Conservation (phyloP, 768 basidiomycete genomes). For the Boletus pseudo-olivaceus region DNA sequence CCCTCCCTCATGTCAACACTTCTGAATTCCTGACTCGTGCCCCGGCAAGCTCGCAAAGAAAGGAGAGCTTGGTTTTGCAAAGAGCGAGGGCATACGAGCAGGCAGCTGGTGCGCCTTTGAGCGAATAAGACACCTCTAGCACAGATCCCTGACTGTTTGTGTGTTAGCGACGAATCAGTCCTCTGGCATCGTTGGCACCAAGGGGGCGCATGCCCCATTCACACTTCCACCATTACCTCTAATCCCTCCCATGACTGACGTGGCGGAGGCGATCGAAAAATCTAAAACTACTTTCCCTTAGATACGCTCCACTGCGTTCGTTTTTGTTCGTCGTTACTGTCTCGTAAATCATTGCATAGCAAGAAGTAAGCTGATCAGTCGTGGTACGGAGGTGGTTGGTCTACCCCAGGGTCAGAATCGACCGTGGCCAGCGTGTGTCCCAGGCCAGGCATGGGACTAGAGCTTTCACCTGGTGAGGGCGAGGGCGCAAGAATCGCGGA, state of each 20-base stretch:
- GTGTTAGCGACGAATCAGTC: not conserved
- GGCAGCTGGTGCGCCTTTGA: conserved; percentile 14
- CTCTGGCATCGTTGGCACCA: not conserved
- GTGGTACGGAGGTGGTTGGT: conserved; percentile 21
- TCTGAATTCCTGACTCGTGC: conserved; percentile 10
- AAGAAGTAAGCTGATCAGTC: conserved; percentile 3
- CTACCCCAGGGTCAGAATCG: conserved; percentile 6
- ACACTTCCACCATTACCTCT: conserved; percentile 37
- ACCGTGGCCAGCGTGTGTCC: conserved; percentile 16
- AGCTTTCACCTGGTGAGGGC: not conserved
- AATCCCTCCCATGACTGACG: conserved; percentile 25
- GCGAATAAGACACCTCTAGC: not conserved
- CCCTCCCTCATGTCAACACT: not conserved
- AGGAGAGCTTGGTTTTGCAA: conserved; percentile 31
- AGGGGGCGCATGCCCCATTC: conserved; percentile 29
- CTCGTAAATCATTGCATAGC: not conserved
- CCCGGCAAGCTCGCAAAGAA: conserved; percentile 4
- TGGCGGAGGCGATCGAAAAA: conserved; percentile 12
- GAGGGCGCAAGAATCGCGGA: not conserved
- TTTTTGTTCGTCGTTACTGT: not conserved
- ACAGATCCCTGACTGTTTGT: not conserved
- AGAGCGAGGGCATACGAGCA: conserved; percentile 28
- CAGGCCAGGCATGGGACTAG: conserved; percentile 23
- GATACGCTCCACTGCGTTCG: not conserved
- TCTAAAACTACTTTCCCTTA: conserved; percentile 8